Base-by-base conservation (phyloP, 805 yeast genomes). In the Cyberlindnera nakhonratchasimensis region DNA sequence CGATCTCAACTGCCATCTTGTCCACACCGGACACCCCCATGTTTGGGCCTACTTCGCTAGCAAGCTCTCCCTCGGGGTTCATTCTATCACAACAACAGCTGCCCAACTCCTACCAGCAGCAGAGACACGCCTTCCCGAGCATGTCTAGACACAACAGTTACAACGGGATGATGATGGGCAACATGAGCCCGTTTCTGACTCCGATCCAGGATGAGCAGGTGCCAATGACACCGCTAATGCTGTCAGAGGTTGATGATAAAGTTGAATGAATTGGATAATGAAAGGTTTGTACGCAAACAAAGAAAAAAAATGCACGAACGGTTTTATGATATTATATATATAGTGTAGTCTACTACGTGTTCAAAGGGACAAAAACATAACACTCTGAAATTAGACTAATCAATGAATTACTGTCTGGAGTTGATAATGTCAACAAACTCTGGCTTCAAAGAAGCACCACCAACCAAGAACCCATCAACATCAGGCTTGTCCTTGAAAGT, bases 391-490 rank as follows among this genome's bases (percentile, higher is more conserved):
- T 17, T 4, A 28, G n/a, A n/a, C n/a, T n/a, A n/a, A n/a, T n/a
- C n/a, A n/a, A n/a, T n/a, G n/a, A n/a, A n/a, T 66, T 79, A 86
- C 65, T 74, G 71, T 83, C 96, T 84, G 42, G 95, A 86, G 75
- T 86, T 91, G 79, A 93, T 77, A 65, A 93, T 93, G 72, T 88
- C 93, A 63, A 87, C 80, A 64, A 93, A 93, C 75, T 93, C 99
- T 54, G 99, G 96, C 80, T 93, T 93, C 70, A 93, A 80, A 35
- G 95, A 87, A 64, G 99, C 99, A 75, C 99, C 99, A 64, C 99
- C 99, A 59, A 93, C 99, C 63, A 93, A 80, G 91, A 90, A 93
- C 41, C 99, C 99, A 65, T 93, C 99, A 52, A 93, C 95, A 64
- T 93, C 96, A 20, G 72, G 72, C 80, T 88, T 88, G 72, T 81